Evolutionary conservation across 768 basidiomycete genomes (phyloP), one percentile per base, ranked within the genome.

Genomic region (Tylopilus sp.): DNA sequence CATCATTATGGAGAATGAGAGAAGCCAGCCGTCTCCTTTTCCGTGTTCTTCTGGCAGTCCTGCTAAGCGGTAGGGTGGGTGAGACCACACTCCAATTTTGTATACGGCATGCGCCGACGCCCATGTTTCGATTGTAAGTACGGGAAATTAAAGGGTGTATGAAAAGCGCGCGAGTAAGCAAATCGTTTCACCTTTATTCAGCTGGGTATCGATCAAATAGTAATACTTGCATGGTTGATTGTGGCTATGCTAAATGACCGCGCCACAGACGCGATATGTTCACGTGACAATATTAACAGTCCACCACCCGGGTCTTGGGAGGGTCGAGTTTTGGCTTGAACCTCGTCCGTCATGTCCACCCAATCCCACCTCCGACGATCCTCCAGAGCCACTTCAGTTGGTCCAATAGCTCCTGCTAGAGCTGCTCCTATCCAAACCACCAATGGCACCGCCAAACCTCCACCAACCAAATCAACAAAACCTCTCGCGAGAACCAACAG

Each of bases 321-420:
- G 26, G 9, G 26, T 26, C 26, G 8, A 28, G 11, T 7, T 23
- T 25, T 20, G 40, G 21, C 43, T 39, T 28, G 31, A 21, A 35
- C 28, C 38, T 11, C 33, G 28, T 30, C 51, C 36, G 55, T 23
- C 60, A 69, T 73, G 66, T 61, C 69, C 45, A 50, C 25, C 47
- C 66, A 66, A 13, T 64, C 56, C 1, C 69, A 77, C 53, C 76
- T 74, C 31, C 73, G 81, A 62, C 78, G 81, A 40, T 79, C 81
- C 25, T 69, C 80, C 36, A 73, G 82, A 23, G 76, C 81, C 3
- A 58, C 77, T 26, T 79, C 81, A 6, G 66, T 72, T 6, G 78
- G 74, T 47, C 71, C 75, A 4, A 53, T 56, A 4, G 57, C 26
- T 0, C 50, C 44, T 3, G 57, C 69, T 0, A 51, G 69, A 55